Percentiles rank a stretch among this genome's conserved stretches.
Conservation (phyloP, 2,329 filamentous ascomycete genomes). For the Arthroderma sp. region DNA sequence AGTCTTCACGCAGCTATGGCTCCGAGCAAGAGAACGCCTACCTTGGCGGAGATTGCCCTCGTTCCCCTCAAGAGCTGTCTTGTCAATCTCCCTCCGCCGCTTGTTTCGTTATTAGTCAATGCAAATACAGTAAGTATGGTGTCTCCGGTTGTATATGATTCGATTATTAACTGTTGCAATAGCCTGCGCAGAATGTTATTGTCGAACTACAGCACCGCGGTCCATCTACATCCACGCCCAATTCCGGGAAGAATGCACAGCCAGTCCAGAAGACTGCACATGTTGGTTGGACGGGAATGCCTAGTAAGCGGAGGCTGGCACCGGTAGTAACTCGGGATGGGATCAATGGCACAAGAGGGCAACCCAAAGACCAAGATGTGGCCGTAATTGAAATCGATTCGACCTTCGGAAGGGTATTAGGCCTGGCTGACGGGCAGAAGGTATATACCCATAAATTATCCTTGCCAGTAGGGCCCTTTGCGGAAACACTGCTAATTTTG, state of each 20-base stretch:
- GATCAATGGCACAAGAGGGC: constrained; percentile 47
- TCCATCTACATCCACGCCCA: constrained; percentile 38
- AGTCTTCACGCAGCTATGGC: constrained; percentile 25
- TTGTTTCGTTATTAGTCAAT: constrained; percentile 76
- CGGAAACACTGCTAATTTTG: constrained; percentile 18
- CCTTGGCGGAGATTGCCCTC: constrained; percentile 70
- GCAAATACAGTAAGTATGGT: constrained; percentile 63
- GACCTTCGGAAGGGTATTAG: constrained; percentile 65
- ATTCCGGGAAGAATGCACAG: constrained; percentile 36
- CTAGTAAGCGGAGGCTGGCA: constrained; percentile 70
- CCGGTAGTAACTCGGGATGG: constrained; percentile 65
- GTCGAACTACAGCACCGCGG: constrained; percentile 72
- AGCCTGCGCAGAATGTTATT: constrained; percentile 91
- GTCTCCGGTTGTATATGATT: neutral
- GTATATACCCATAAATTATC: constrained; percentile 34
- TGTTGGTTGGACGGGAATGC: constrained; percentile 95
- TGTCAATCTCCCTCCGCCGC: constrained; percentile 74
- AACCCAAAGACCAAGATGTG: constrained; percentile 61
- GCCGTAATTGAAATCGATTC: constrained; percentile 76
- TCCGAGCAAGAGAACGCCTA: constrained; percentile 41
- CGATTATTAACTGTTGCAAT: constrained; percentile 7
- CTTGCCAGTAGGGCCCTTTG: neutral
- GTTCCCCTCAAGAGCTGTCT: constrained; percentile 87
- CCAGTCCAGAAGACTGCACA: constrained; percentile 59
- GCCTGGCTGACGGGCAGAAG: constrained; percentile 70